These are phyloP conservation scores for Cytospora mali DNA, from an alignment of 2,329 filamentous ascomycete genomes.

Conservation along the genomic window DNA sequence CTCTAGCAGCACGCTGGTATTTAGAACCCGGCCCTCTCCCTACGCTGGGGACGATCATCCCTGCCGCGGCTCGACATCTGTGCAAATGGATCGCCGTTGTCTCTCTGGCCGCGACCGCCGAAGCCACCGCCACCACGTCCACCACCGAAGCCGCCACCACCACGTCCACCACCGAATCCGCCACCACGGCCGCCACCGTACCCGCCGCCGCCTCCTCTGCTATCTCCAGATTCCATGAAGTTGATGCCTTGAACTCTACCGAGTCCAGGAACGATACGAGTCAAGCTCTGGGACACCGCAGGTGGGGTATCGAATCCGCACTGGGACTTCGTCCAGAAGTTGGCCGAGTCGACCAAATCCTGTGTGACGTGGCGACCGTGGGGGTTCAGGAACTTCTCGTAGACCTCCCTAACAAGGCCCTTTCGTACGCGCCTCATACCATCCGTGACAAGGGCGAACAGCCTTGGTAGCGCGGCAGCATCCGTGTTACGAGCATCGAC, in stretches of 20 bases:
- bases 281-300: slow-evolving; percentile 34
- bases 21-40: slow-evolving; percentile 18
- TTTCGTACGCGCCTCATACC: slow-evolving; percentile 48
- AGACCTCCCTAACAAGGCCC: slow-evolving; percentile 50
- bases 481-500: slow-evolving; percentile 57
- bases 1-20: neutral
- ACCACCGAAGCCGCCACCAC: slow-evolving; percentile 7
- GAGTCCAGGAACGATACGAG: slow-evolving; percentile 38
- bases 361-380: slow-evolving; percentile 44
- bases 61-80: slow-evolving; percentile 6
- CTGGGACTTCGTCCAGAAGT: slow-evolving; percentile 53
- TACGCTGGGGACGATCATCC: slow-evolving; percentile 3
- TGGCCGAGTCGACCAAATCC: slow-evolving; percentile 52
- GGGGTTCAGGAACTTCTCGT: slow-evolving; percentile 58
- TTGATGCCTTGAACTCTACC: slow-evolving; percentile 39
- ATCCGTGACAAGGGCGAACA: slow-evolving; percentile 47
- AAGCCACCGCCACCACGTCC: neutral
- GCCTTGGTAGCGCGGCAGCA: slow-evolving; percentile 43
- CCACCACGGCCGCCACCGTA: slow-evolving; percentile 7
- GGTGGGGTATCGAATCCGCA: slow-evolving; percentile 58
- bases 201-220: neutral
- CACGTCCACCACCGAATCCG: slow-evolving; percentile 12
- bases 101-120: neutral
- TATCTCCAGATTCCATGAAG: slow-evolving; percentile 30
- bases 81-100: slow-evolving; percentile 16